Percentiles rank a stretch among this genome's conserved stretches.
Conservation (phyloP, 306 rosid species). For the Cyamopsis tetragonoloba region DNA sequence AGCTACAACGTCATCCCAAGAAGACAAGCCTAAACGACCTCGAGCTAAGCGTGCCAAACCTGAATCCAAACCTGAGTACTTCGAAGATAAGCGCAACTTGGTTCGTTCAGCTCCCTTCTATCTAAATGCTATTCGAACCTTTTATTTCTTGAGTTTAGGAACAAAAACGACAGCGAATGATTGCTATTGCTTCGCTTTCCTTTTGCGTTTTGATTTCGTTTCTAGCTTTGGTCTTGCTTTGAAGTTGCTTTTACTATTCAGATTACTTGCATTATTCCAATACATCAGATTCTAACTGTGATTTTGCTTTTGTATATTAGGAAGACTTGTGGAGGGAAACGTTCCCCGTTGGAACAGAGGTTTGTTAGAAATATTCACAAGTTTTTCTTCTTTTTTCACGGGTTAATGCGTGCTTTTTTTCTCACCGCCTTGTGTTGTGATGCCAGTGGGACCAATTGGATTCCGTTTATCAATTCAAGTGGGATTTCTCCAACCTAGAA, state of each 20-base stretch:
- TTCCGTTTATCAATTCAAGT: conserved; percentile 44
- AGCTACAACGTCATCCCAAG: conserved; percentile 5
- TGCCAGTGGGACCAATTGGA: conserved; percentile 57
- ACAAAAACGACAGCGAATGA: not conserved
- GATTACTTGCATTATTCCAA: not conserved
- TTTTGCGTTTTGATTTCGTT: not conserved
- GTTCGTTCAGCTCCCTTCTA: conserved; percentile 1
- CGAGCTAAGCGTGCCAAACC: conserved; percentile 55
- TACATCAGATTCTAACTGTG: not conserved
- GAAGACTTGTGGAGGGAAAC: conserved; percentile 49
- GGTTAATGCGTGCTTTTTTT: not conserved
- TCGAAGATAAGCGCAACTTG: conserved; percentile 56
- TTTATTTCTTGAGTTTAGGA: not conserved
- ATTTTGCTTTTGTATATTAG: not conserved
- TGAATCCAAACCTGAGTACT: conserved; percentile 40
- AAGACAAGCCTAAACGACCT: conserved; percentile 15
- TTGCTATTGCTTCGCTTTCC: not conserved
- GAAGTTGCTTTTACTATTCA: conserved; percentile 9
- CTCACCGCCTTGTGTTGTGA: not conserved
- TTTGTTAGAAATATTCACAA: conserved; percentile 1
- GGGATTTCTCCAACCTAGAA: conserved; percentile 55
- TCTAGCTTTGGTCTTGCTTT: not conserved
- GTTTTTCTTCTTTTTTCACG: not conserved
- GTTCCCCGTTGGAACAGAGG: conserved; percentile 59
- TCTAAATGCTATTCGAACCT: not conserved